These are phyloP conservation scores for Rosa chinensis DNA, from an alignment of 306 rosid species.

Conservation along the genomic window DNA sequence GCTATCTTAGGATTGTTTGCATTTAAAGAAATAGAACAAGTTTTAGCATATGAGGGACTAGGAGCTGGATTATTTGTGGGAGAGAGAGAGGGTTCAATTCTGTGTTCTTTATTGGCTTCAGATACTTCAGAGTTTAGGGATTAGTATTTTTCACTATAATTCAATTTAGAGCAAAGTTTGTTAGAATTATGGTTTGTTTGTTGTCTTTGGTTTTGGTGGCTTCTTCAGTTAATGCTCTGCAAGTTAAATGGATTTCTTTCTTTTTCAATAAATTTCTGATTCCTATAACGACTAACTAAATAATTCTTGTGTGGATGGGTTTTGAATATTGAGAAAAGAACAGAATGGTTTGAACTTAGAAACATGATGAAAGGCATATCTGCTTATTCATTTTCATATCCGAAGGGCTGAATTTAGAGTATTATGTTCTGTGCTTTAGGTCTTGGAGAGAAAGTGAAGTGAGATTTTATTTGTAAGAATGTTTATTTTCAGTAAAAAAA, in stretches of 20 bases:
- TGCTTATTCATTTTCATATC: neutral
- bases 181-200: neutral
- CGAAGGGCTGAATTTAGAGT: neutral
- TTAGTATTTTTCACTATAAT: neutral
- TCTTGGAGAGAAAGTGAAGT: neutral
- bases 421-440: neutral
- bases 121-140: neutral
- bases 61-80: neutral
- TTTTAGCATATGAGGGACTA: neutral
- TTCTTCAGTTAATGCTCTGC: neutral
- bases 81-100: neutral
- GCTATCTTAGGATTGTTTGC: neutral
- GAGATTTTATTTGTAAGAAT: neutral
- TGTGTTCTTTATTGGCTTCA: neutral
- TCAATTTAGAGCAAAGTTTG: neutral
- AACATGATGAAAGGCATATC: neutral
- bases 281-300: neutral
- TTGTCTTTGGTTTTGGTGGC: neutral
- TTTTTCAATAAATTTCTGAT: neutral
- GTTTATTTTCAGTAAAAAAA: neutral
- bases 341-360: neutral
- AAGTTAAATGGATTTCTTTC: neutral
- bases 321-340: neutral
- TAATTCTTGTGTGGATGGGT: neutral
- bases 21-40: neutral